Evolutionary conservation across 345 rosid genomes (phyloP).

Genomic region (Gossypium turneri): DNA sequence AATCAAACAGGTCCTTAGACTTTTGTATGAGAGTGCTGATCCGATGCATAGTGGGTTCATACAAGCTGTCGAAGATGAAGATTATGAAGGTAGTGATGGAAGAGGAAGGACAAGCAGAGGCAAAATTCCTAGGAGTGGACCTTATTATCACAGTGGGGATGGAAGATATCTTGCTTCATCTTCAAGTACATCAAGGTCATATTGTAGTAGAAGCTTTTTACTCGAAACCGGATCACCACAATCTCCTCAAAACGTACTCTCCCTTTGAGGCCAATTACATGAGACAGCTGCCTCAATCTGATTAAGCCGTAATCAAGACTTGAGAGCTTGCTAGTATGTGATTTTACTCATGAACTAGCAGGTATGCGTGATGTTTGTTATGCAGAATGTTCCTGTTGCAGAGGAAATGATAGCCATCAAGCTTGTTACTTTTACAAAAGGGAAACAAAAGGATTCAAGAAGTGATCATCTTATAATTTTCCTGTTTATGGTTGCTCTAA

Average conservation of each 20-base stretch:
- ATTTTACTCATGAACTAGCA: not conserved
- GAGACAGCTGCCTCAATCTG: slow-evolving; percentile 2
- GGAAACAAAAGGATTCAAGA: not conserved
- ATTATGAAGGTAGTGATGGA: slow-evolving; percentile 56
- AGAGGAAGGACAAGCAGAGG: slow-evolving; percentile 58
- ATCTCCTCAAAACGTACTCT: slow-evolving; percentile 54
- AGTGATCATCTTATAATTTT: not conserved
- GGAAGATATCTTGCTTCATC: slow-evolving; percentile 76
- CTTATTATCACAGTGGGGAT: slow-evolving; percentile 53
- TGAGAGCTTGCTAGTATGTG: not conserved
- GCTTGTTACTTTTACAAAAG: slow-evolving; percentile 2
- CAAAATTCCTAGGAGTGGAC: slow-evolving; percentile 49
- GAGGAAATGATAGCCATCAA: not conserved
- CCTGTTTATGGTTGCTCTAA: not conserved
- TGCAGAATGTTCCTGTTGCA: not conserved
- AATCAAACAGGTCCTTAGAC: slow-evolving; percentile 79
- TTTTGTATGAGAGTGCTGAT: slow-evolving; percentile 78
- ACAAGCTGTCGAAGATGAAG: slow-evolving; percentile 61
- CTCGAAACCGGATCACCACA: slow-evolving; percentile 84
- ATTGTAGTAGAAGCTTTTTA: slow-evolving; percentile 82
- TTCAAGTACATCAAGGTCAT: slow-evolving; percentile 86
- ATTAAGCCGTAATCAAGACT: not conserved
- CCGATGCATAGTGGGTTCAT: slow-evolving; percentile 69
- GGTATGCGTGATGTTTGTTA: not conserved
- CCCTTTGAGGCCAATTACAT: slow-evolving; percentile 30